Percentiles rank a stretch among this genome's conserved stretches.
These are phyloP conservation scores for Trypanosoma lewisi DNA, from an alignment of 208 protist genomes.

Conservation along the genomic window DNA sequence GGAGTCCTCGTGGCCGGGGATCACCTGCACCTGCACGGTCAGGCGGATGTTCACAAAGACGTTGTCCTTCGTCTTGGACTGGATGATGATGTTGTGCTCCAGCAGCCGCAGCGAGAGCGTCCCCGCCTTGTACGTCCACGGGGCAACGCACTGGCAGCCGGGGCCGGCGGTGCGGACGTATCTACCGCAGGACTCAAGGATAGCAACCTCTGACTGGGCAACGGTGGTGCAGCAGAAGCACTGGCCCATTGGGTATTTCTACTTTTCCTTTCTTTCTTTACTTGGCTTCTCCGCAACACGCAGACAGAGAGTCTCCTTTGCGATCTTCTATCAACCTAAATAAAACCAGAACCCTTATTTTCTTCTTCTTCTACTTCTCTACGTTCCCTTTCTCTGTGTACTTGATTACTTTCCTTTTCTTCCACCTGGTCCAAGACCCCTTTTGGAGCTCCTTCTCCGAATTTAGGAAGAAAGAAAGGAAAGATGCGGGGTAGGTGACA, in stretches of 20 bases:
- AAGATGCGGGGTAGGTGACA: too few species aligned
- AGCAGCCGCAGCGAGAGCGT: constrained; percentile 45
- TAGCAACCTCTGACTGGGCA: constrained; percentile 52
- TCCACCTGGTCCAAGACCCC: too few species aligned
- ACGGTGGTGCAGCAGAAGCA: constrained; percentile 41
- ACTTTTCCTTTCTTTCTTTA: constrained; percentile 11
- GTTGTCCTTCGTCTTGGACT: constrained; percentile 89
- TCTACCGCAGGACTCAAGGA: constrained; percentile 65
- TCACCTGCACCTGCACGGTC: constrained; percentile 58
- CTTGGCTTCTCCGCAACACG: neutral
- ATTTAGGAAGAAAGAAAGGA: too few species aligned
- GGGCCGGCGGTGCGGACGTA: constrained; percentile 46
- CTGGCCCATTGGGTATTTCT: constrained; percentile 9
- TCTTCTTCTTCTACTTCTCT: too few species aligned
- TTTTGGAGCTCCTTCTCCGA: too few species aligned
- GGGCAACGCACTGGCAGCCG: constrained; percentile 58
- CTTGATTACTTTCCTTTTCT: too few species aligned
- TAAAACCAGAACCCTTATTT: neutral
- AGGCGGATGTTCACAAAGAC: constrained; percentile 69
- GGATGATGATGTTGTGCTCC: constrained; percentile 36
- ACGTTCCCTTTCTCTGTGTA: too few species aligned
- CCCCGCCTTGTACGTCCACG: constrained; percentile 31
- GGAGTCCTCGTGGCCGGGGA: constrained; percentile 33
- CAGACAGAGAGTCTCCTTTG: neutral
- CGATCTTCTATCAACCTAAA: neutral